A percentile compares a stretch with the other conserved stretches of the same genome.
Conservation (phyloP, 2,329 filamentous ascomycete species). For the Fusarium agapanthi region DNA sequence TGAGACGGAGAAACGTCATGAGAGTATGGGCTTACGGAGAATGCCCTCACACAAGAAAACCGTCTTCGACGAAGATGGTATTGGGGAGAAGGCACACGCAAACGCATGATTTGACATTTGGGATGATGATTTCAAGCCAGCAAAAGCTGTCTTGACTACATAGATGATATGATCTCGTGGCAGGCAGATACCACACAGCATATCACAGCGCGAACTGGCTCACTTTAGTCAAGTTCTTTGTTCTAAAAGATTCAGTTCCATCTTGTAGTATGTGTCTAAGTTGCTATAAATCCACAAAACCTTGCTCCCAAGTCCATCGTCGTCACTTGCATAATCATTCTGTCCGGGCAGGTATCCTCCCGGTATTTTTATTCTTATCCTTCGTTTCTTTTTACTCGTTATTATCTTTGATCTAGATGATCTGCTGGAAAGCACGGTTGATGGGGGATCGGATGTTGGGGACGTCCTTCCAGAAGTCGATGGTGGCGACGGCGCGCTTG, state of each 20-base stretch:
- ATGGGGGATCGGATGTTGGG: conserved; percentile 91
- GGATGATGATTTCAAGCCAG: conserved; percentile 1
- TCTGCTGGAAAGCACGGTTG: conserved; percentile 97
- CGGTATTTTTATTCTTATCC: conserved; percentile 22
- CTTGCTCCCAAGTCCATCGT: conserved; percentile 41
- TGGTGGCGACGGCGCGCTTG: conserved; percentile 90
- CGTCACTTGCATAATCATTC: conserved; percentile 40
- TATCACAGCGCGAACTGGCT: not conserved
- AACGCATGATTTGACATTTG: not conserved
- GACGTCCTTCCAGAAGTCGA: conserved; percentile 97
- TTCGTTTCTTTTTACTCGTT: conserved; percentile 24
- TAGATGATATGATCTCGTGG: conserved; percentile 17
- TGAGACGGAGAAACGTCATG: not conserved
- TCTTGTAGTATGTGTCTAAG: conserved; percentile 40
- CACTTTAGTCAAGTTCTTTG: not conserved
- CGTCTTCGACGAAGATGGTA: not conserved
- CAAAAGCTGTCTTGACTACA: not conserved
- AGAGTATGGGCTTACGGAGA: not conserved
- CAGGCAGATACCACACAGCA: conserved; percentile 6
- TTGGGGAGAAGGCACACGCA: not conserved
- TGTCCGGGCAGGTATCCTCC: conserved; percentile 20
- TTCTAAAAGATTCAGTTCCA: conserved; percentile 42
- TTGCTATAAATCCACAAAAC: conserved; percentile 35
- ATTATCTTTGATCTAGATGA: conserved; percentile 71
- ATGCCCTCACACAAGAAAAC: not conserved